A percentile compares a stretch with the other conserved stretches of the same genome.
These are phyloP conservation scores for Tubosaeta sp. DNA, from an alignment of 768 basidiomycete genomes.

Conservation along the genomic window DNA sequence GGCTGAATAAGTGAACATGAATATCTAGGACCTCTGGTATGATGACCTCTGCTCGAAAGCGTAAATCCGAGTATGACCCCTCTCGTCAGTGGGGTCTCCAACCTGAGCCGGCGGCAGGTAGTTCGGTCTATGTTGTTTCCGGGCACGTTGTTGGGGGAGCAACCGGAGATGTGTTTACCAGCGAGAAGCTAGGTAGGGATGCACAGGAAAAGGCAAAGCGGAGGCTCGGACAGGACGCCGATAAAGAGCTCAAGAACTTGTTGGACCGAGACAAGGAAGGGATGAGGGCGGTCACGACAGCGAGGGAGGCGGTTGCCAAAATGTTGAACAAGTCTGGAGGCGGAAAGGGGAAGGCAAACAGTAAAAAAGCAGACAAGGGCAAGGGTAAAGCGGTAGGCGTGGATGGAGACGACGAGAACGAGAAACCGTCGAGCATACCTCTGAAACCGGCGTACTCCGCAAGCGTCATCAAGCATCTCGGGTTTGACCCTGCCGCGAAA, in stretches of 20 bases:
- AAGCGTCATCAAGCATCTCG: constrained; percentile 62
- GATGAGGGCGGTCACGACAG: constrained; percentile 58
- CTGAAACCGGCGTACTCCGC: constrained; percentile 58
- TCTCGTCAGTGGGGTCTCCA: constrained; percentile 71
- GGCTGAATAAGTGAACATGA: not conserved
- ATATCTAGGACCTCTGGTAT: constrained; percentile 67
- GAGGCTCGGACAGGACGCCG: constrained; percentile 54
- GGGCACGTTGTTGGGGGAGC: constrained; percentile 67
- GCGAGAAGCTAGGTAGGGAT: constrained; percentile 75
- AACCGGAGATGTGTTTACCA: constrained; percentile 41
- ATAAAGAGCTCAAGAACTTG: constrained; percentile 55
- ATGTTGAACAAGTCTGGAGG: constrained; percentile 20
- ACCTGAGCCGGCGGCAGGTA: constrained; percentile 39
- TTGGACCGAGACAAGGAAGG: constrained; percentile 65
- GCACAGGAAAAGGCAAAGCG: constrained; percentile 75
- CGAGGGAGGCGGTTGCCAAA: constrained; percentile 44
- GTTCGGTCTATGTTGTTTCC: constrained; percentile 74
- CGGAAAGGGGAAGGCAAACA: constrained; percentile 15
- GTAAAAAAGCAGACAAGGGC: constrained; percentile 15
- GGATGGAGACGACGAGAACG: constrained; percentile 7
- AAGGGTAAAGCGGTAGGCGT: constrained; percentile 11
- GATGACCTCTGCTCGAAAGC: constrained; percentile 44
- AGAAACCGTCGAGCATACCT: constrained; percentile 12
- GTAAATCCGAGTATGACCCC: constrained; percentile 61
- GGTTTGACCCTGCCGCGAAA: constrained; percentile 73